Base-by-base conservation (phyloP, 352 stramenopile genomes). In the Globisporangium radiosum region DNA sequence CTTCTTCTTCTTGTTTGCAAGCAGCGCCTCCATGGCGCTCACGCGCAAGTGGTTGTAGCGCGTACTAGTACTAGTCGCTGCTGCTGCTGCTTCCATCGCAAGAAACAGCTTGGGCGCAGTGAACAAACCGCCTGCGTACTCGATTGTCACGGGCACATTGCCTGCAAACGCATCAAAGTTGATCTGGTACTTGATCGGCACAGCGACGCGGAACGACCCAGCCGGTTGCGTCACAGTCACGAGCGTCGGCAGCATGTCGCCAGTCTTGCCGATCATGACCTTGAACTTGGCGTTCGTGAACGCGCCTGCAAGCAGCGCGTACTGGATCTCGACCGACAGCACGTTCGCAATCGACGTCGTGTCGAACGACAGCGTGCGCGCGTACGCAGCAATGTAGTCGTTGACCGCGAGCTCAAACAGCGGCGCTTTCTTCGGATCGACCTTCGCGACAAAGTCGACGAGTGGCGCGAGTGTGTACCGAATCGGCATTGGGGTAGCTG, bases 71-170 rank as follows among this genome's bases (percentile, higher is more conserved):
- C 6, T 9, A 43, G 39, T 43, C 6, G 6, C 6, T 43, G 39
- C 52, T 65, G 56, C 17, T 54, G 53, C 33, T 19, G 62, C 49
- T 49, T 66, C 62, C 59, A 70, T 63, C 19, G 64, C 14, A 37
- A 67, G 17, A 11, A 58, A 7, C 53, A 52, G 43, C 59, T 70
- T 70, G 8, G 56, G 59, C 19, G 56, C 42, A 13, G 56, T 65
- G 45, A 73, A 70, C 13, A 70, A 58, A 14, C 62, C 62, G 1
- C 54, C 57, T 7, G 69, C 54, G 47, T 69, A 72, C 48, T 72
- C 58, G 39, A 72, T 59, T 9, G 66, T 67, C 38, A 72, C 53
- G 14, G 66, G 59, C 0, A 70, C 53, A 40, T 56, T 60, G 13
- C 63, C 66, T 4, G 19, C 14, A 40, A 73, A 73, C 7, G 42